These are phyloP conservation scores for Rhizopus microsporus DNA, from an alignment of 371 early-diverging fungal species.

Conservation along the genomic window DNA sequence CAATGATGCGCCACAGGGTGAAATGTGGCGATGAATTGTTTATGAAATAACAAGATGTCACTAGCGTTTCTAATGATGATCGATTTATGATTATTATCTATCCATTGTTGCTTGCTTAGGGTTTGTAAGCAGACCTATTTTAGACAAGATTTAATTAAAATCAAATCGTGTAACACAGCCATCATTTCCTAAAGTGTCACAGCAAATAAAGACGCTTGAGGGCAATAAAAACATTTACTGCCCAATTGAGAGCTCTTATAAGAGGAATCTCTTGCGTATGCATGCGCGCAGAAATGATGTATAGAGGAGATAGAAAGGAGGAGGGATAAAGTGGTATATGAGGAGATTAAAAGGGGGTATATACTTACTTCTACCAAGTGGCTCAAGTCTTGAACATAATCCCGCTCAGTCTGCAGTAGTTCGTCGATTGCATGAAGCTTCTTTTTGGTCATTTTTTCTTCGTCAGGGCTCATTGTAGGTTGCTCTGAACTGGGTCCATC, in stretches of 20 bases:
- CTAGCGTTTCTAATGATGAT: slow-evolving; percentile 41
- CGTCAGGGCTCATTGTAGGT: slow-evolving; percentile 5
- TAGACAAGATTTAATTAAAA: background rate
- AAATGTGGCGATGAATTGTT: slow-evolving; percentile 21
- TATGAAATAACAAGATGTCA: slow-evolving; percentile 38
- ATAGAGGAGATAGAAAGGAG: background rate
- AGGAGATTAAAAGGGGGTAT: background rate
- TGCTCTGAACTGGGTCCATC: background rate
- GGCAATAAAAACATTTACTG: background rate
- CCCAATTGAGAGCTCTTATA: background rate
- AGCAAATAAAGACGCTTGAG: background rate
- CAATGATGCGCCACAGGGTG: slow-evolving; percentile 2
- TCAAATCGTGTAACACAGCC: background rate
- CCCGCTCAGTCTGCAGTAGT: slow-evolving; percentile 47
- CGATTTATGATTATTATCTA: slow-evolving; percentile 29
- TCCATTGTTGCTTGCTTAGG: slow-evolving; percentile 39
- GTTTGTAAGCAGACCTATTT: slow-evolving; percentile 37
- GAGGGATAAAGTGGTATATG: background rate
- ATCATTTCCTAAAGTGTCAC: background rate
- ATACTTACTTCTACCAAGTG: slow-evolving; percentile 41
- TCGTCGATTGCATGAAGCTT: slow-evolving; percentile 47
- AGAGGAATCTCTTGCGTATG: slow-evolving; percentile 2
- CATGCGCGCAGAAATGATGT: background rate
- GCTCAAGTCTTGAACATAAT: slow-evolving; percentile 42
- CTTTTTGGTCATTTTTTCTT: slow-evolving; percentile 19